These are phyloP conservation scores for Litchi chinensis DNA, from an alignment of 345 rosid genomes.

Conservation along the genomic window DNA sequence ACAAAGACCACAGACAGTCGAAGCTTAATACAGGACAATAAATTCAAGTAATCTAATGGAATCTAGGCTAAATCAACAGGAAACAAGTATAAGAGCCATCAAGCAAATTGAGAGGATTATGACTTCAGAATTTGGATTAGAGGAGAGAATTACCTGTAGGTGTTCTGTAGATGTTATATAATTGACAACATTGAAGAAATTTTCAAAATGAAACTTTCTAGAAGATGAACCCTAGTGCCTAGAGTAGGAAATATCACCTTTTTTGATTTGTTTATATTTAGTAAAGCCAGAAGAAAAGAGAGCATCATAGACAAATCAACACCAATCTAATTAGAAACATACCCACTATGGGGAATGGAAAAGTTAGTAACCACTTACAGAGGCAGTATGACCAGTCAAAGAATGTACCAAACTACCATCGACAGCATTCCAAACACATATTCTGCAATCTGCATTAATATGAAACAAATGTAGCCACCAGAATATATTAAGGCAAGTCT, in stretches of 20 bases:
- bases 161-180: background rate
- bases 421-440: conserved; percentile 99
- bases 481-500: conserved; percentile 15
- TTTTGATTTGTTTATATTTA: background rate
- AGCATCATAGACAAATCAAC: background rate
- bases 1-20: background rate
- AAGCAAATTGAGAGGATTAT: conserved; percentile 10
- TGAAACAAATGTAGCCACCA: conserved; percentile 11
- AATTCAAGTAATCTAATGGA: background rate
- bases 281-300: background rate
- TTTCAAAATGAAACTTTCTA: background rate
- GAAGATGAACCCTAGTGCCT: background rate
- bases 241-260: background rate
- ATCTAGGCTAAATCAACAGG: conserved; percentile 6
- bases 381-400: conserved; percentile 92
- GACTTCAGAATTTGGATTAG: background rate
- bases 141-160: background rate
- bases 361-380: conserved; percentile 56
- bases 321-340: background rate
- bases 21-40: conserved; percentile 8
- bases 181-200: background rate
- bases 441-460: conserved; percentile 89
- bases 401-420: conserved; percentile 98
- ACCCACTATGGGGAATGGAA: background rate
- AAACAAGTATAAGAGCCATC: background rate